phyloP scores from a whole-genome alignment of 495 filamentous ascomycete species.

The Aspergillus cristatus region DNA sequence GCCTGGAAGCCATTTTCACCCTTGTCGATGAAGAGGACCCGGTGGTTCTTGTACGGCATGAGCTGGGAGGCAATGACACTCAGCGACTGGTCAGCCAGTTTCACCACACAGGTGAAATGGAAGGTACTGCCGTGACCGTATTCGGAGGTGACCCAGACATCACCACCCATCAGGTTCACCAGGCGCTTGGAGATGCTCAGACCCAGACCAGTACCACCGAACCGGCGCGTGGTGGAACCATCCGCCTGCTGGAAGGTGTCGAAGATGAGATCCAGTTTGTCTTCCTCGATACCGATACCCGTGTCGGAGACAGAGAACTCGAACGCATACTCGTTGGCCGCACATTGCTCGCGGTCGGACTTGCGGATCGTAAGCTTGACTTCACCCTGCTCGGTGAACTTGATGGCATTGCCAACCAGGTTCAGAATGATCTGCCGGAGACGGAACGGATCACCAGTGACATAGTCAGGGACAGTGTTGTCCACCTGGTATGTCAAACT shows the following conservation, averaged over 20 bases:
- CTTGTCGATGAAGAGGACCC: conserved; percentile 94
- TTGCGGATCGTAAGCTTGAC: conserved; percentile 89
- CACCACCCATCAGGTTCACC: conserved; percentile 94
- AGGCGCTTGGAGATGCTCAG: conserved; percentile 93
- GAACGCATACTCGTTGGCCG: conserved; percentile 76
- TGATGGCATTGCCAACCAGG: conserved; percentile 56
- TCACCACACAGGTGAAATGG: conserved; percentile 93
- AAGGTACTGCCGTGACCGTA: conserved; percentile 93
- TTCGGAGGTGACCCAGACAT: conserved; percentile 92
- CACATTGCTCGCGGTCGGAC: conserved; percentile 54
- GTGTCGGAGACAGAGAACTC: conserved; percentile 97
- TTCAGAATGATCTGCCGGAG: conserved; percentile 81
- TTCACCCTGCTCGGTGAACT: conserved; percentile 96
- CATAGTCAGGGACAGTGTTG: conserved; percentile 89
- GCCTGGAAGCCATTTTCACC: conserved; percentile 67
- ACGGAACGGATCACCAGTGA: conserved; percentile 95
- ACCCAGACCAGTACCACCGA: conserved; percentile 92
- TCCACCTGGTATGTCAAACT: conserved; percentile 93
- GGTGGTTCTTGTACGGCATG: conserved; percentile 75
- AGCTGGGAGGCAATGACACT: conserved; percentile 74
- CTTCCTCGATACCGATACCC: conserved; percentile 90
- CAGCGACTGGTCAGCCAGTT: conserved; percentile 75
- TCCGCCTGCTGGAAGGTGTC: conserved; percentile 99
- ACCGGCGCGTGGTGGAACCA: conserved; percentile 92
- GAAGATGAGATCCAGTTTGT: conserved; percentile 97